Evolutionary conservation across 768 basidiomycete genomes (phyloP).

Genomic region (Nevesoporus exiguus): DNA sequence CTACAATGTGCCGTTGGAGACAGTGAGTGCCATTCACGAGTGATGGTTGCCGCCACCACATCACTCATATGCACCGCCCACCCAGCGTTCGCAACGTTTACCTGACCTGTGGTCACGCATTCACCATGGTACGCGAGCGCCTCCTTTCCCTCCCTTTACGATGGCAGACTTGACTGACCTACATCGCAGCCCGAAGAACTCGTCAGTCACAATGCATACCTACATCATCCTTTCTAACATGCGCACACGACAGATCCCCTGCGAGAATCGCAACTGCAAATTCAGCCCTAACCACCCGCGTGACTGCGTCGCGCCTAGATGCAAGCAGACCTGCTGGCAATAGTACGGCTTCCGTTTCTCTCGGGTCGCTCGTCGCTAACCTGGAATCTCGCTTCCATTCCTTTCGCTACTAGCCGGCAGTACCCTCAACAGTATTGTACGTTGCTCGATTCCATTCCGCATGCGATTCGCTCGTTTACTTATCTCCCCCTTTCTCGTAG

Average conservation of each 20-base stretch:
- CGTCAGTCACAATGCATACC: slow-evolving; percentile 14
- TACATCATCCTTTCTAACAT: slow-evolving; percentile 8
- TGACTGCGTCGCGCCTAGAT: slow-evolving; percentile 40
- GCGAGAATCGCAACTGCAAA: slow-evolving; percentile 45
- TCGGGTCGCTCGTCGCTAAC: slow-evolving; percentile 12
- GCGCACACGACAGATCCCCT: slow-evolving; percentile 39
- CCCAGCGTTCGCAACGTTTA: slow-evolving; percentile 47
- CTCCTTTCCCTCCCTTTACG: not conserved
- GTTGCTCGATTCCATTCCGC: slow-evolving; percentile 9
- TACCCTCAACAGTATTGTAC: slow-evolving; percentile 48
- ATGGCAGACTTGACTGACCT: slow-evolving; percentile 7
- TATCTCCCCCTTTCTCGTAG: slow-evolving; percentile 22
- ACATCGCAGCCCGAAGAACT: slow-evolving; percentile 37
- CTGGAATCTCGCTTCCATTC: slow-evolving; percentile 1
- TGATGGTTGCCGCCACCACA: not conserved
- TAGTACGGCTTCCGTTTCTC: slow-evolving; percentile 35
- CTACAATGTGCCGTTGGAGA: slow-evolving; percentile 50
- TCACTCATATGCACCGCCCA: not conserved
- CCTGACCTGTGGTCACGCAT: slow-evolving; percentile 45
- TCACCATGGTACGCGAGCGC: slow-evolving; percentile 38
- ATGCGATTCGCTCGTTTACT: not conserved
- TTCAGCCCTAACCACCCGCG: slow-evolving; percentile 53
- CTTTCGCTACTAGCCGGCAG: slow-evolving; percentile 33
- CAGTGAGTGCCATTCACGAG: slow-evolving; percentile 38
- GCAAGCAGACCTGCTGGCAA: slow-evolving; percentile 46